Conservation (phyloP, 1,284 basidiomycete genomes). For the Trametes hirsuta region DNA sequence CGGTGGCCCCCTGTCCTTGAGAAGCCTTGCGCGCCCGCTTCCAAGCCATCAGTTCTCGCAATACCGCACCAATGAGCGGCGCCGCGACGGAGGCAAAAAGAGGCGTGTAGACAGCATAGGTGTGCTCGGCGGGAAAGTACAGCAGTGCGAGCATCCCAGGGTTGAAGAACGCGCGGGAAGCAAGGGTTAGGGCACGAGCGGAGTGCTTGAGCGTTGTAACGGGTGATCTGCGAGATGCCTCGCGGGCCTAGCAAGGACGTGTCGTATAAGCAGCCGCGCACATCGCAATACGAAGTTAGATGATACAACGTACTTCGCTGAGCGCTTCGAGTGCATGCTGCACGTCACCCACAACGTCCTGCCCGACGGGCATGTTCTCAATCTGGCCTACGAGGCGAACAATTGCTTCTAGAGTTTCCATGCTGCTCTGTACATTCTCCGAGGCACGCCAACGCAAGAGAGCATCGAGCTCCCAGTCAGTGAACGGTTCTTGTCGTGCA, state of each 20-base stretch:
- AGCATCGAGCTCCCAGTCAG: conserved; percentile 81
- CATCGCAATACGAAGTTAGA: background rate
- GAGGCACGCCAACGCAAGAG: conserved; percentile 72
- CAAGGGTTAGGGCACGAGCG: conserved; percentile 66
- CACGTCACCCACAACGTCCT: conserved; percentile 76
- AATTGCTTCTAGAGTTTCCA: conserved; percentile 82
- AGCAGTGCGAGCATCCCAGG: conserved; percentile 94
- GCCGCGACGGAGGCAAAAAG: conserved; percentile 89
- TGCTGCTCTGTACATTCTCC: conserved; percentile 70
- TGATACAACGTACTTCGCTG: conserved; percentile 56
- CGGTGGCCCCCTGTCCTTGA: background rate
- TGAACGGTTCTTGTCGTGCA: conserved; percentile 38
- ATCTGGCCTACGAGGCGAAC: conserved; percentile 83
- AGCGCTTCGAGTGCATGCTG: conserved; percentile 70
- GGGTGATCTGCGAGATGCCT: conserved; percentile 44
- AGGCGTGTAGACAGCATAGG: conserved; percentile 92
- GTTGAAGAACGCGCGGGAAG: conserved; percentile 95
- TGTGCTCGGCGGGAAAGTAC: conserved; percentile 97
- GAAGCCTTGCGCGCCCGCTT: conserved; percentile 31
- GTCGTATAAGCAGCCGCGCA: too few relatives aligned
- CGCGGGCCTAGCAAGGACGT: conserved; percentile 44
- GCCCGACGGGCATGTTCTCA: conserved; percentile 86
- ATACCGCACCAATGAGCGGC: conserved; percentile 75
- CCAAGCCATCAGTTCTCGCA: conserved; percentile 73
- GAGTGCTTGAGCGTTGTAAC: conserved; percentile 61